phyloP scores from a whole-genome alignment of 1,284 basidiomycete species.

The Rugosomyces carneus region DNA sequence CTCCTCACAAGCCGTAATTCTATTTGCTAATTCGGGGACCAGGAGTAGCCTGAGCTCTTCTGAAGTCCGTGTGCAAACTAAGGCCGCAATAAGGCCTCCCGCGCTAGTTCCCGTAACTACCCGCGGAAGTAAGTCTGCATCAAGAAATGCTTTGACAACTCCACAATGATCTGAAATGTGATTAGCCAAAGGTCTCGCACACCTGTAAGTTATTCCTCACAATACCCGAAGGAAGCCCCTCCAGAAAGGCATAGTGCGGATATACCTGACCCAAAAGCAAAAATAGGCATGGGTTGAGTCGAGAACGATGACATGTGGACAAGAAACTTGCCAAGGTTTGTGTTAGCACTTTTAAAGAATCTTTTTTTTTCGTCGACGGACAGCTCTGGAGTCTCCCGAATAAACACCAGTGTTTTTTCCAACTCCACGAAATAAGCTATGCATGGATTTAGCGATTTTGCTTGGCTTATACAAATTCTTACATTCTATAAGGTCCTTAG shows the following conservation, averaged over 20 bases:
- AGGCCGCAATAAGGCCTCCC: conserved; percentile 84
- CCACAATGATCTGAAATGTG: conserved; percentile 72
- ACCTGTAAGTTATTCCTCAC: conserved; percentile 32
- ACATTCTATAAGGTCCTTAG: conserved; percentile 85
- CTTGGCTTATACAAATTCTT: conserved; percentile 17
- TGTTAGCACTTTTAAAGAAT: conserved; percentile 88
- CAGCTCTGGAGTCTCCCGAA: conserved; percentile 69
- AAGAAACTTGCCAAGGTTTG: conserved; percentile 72
- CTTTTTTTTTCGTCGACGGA: conserved; percentile 84
- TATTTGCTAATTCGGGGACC: conserved; percentile 78
- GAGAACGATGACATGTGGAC: background rate
- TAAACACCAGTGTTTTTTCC: conserved; percentile 64
- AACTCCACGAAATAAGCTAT: conserved; percentile 80
- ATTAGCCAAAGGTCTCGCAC: background rate
- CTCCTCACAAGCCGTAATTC: conserved; percentile 90
- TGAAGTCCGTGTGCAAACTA: conserved; percentile 85
- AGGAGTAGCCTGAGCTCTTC: conserved; percentile 79
- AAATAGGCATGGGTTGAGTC: background rate
- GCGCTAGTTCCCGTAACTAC: conserved; percentile 93
- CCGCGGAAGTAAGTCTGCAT: conserved; percentile 81
- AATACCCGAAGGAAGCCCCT: conserved; percentile 93
- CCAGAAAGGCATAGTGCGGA: conserved; percentile 91
- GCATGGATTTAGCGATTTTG: conserved; percentile 2
- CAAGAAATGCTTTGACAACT: conserved; percentile 88
- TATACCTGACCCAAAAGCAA: conserved; percentile 26